Evolutionary conservation across 2,329 filamentous ascomycete species (phyloP).

Genomic region (Monosporascus sp.): DNA sequence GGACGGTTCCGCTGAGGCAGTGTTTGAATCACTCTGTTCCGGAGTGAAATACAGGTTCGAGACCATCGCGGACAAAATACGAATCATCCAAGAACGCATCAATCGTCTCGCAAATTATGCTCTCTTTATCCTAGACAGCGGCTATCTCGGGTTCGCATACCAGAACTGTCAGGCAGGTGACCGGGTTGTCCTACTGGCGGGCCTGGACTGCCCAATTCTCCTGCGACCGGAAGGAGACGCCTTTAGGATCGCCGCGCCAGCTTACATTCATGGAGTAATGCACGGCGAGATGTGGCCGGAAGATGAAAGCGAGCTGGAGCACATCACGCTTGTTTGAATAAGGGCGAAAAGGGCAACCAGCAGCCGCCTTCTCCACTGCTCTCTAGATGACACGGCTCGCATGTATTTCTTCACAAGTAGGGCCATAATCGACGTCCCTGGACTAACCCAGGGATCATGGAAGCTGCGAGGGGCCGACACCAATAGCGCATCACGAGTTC

Average conservation of each 20-base stretch:
- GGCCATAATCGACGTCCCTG: no score
- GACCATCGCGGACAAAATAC: no score
- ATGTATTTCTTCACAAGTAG: no score
- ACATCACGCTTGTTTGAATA: slow-evolving; percentile 2
- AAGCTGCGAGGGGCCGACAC: no score
- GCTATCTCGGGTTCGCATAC: slow-evolving; percentile 4
- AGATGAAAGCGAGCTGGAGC: slow-evolving; percentile 2
- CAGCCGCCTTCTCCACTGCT: no score
- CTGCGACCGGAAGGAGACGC: neutral
- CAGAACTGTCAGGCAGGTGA: neutral
- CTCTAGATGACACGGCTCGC: no score
- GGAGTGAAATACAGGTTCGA: no score
- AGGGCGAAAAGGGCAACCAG: neutral
- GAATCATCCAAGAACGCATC: neutral
- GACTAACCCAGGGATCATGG: no score
- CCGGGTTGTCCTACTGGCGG: slow-evolving; percentile 1
- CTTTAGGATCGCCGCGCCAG: slow-evolving; percentile 3
- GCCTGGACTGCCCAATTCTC: neutral
- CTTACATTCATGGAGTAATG: slow-evolving; percentile 3
- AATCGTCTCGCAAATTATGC: neutral
- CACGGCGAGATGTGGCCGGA: slow-evolving; percentile 4
- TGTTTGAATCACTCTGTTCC: no score
- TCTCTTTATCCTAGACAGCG: slow-evolving; percentile 1
- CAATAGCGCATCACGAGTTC: no score
- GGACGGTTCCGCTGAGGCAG: no score